Conservation (phyloP, 495 filamentous ascomycete species). For the Astrothelium subdiscretum region DNA sequence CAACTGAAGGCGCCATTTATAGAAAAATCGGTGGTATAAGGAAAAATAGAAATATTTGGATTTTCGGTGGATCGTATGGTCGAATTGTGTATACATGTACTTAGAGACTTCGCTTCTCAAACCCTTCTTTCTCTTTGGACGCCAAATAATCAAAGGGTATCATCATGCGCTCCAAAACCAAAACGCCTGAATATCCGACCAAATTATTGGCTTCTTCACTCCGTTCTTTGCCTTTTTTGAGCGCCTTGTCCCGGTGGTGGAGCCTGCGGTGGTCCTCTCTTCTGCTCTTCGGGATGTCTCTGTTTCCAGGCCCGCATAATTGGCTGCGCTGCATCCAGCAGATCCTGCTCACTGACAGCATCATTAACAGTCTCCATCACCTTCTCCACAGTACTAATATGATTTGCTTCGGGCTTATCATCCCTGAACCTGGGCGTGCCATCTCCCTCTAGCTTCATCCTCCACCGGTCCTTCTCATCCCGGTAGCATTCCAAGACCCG, state of each 20-base stretch:
- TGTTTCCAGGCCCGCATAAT: constrained; percentile 67
- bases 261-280: constrained; percentile 1
- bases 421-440: constrained; percentile 62
- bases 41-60: no score
- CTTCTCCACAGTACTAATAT: constrained; percentile 64
- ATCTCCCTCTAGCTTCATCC: constrained; percentile 41
- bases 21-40: background rate
- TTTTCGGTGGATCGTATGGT: background rate
- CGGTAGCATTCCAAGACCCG: constrained; percentile 79
- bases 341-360: constrained; percentile 52
- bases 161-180: background rate
- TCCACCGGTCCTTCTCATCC: constrained; percentile 62
- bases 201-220: background rate
- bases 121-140: background rate
- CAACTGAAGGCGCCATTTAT: constrained; percentile 19
- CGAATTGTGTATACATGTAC: background rate
- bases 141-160: background rate
- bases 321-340: constrained; percentile 46
- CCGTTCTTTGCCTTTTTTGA: background rate
- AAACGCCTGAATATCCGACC: background rate
- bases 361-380: constrained; percentile 78
- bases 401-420: constrained; percentile 85
- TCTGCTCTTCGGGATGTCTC: constrained; percentile 14
- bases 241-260: background rate
- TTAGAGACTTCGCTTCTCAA: background rate